Base-by-base conservation (phyloP, 441 rosid species). In the Brassica balearica region DNA sequence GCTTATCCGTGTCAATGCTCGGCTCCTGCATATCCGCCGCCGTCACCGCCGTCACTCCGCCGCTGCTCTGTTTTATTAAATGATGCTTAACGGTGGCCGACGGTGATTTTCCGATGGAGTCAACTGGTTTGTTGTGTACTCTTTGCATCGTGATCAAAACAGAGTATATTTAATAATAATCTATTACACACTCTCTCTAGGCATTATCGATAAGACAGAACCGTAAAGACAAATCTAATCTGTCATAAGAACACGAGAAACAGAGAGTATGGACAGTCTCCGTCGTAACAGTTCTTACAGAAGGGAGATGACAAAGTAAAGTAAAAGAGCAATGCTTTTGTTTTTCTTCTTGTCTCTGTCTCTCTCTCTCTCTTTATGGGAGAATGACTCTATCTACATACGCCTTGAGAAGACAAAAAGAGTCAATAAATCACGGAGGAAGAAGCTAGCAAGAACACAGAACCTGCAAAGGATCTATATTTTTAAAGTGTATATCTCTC, bases 1-100 rank as follows among this genome's bases (percentile, higher is more conserved):
- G 89, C 72, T 95, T 95, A 78, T 95, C 97, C 0, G 97, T 89
- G 34, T 95, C 99, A 59, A 95, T 86, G 84, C 97, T 93, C 23
- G 97, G 99, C 73, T 93, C 99, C 66, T 95, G 93, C 92, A 90
- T 88, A 12, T 48, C 36, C 51, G 34, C 59, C 67, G 51, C 71
- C 66, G 41, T 43, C 1, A 17, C 72, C 66, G 60, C 67, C 66
- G 41, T 62, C 0, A 23, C 72, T 65, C 63, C 73, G 64, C 51
- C 56, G 58, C 25, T 72, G 32, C 69, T 69, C 58, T 68, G 80
- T 59, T 80, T 75, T 43, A 66, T 75, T 0, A 75, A 32, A 3
- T 66, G 70, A 2, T 71, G 80, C 14, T 75, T 71, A 20, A 62
- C 23, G 8, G 41, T 48, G 23, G 61, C 15, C 0, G 77, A 15